A percentile compares a stretch with the other conserved stretches of the same genome.
These are phyloP conservation scores for Cytidiella melzeri DNA, from an alignment of 768 basidiomycete species.

Conservation along the genomic window DNA sequence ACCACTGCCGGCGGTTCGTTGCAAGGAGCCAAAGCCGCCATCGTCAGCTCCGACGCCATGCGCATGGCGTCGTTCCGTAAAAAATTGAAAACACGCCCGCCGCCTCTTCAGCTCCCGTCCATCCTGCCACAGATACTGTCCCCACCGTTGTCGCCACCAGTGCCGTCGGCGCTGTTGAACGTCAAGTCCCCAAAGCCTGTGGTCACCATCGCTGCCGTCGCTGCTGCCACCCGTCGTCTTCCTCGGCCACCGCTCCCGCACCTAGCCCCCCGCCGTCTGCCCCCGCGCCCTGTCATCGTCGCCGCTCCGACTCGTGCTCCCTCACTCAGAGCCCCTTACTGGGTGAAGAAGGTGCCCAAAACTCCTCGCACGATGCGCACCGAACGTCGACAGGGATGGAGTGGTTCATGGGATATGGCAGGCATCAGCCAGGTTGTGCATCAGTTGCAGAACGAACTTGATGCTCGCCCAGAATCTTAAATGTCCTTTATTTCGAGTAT, in stretches of 20 bases:
- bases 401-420: constrained; percentile 21
- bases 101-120: not conserved
- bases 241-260: not conserved
- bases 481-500: not conserved
- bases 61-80: constrained; percentile 17
- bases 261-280: not conserved
- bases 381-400: constrained; percentile 24
- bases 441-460: constrained; percentile 17
- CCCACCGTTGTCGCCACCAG: constrained; percentile 8
- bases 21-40: too few species aligned
- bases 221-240: not conserved
- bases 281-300: constrained; percentile 9
- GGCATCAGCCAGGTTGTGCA: constrained; percentile 15
- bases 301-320: not conserved
- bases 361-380: constrained; percentile 19
- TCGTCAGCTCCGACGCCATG: constrained; percentile 16
- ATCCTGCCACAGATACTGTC: not conserved
- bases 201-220: not conserved
- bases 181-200: constrained; percentile 6
- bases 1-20: not conserved
- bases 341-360: constrained; percentile 19
- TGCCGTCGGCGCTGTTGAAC: constrained; percentile 11
- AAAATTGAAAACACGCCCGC: constrained; percentile 12
- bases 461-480: too few species aligned
- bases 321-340: constrained; percentile 17